phyloP scores from a whole-genome alignment of 305 asterid species.

The Fraxinus latifolia region DNA sequence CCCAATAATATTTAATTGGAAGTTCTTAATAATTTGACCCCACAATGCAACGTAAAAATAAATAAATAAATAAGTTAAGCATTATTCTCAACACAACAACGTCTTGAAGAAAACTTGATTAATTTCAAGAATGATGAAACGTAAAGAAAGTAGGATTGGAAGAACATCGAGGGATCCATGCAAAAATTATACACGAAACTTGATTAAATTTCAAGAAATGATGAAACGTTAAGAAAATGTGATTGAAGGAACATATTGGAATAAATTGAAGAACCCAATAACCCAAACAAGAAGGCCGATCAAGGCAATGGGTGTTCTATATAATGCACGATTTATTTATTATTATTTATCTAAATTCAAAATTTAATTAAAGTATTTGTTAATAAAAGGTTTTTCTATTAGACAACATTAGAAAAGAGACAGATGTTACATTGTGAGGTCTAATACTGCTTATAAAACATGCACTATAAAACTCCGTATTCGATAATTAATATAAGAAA shows the following conservation, averaged over 20 bases:
- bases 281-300: slow-evolving; percentile 43
- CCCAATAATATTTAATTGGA: too few relatives aligned
- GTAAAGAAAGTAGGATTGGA: too few relatives aligned
- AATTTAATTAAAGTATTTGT: not conserved
- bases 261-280: slow-evolving; percentile 30
- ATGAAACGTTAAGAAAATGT: not conserved
- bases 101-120: not conserved
- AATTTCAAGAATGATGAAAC: not conserved
- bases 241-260: not conserved
- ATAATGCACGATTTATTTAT: too few relatives aligned
- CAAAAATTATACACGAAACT: not conserved
- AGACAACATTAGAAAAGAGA: not conserved
- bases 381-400: too few relatives aligned
- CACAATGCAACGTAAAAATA: too few relatives aligned
- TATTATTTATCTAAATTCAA: not conserved
- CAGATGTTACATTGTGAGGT: not conserved
- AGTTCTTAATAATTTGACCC: not conserved
- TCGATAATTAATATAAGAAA: too few relatives aligned
- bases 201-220: not conserved
- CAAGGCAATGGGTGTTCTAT: not conserved
- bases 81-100: too few relatives aligned
- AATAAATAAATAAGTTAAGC: too few relatives aligned
- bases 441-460: not conserved
- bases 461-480: too few relatives aligned
- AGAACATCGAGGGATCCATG: not conserved